Base-by-base conservation (phyloP, 139 green algal species). In the Zygnema cylindricum region DNA sequence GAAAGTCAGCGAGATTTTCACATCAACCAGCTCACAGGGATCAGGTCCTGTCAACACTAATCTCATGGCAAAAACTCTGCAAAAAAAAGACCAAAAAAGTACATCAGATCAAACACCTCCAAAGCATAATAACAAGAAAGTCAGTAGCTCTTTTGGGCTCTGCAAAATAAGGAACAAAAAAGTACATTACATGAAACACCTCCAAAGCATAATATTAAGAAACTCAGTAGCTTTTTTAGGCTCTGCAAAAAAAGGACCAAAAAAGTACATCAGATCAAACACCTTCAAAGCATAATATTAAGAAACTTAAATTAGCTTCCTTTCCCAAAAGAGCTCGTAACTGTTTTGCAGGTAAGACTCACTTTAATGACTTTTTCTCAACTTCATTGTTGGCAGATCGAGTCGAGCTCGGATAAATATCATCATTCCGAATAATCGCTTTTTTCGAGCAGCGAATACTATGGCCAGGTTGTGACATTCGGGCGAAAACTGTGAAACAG, bases 11-110 rank as follows among this genome's bases (percentile, higher is more conserved):
- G 25, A 76, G n/a, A 91, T 55, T 25, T 71, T 39, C 30, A 88
- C 86, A n/a, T 91, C 86, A 49, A 91, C 77, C 69, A 91, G 77
- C 79, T 88, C 86, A 25, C 33, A 69, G 0, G 86, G 86, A n/a
- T 49, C 30, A 35, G 86, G 86, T 16, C 86, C 86, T 77, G 54
- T 82, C 39, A 91, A 54, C 35, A 91, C 86, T 54, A 91, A 43
- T n/a, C 86, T 63, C 55, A 55, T 81, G 33, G 39, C 35, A 63
- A 91, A 91, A 11, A 87, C 77, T 42, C 71, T 91, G 86, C n/a
- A 23, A 23, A 40, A 43, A 0, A 38, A 57, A 43, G 32, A 38
- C 33, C n/a, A n/a, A n/a, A n/a, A n/a, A n/a, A n/a, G n/a, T n/a
- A n/a, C n/a, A n/a, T n/a, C n/a, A n/a, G n/a, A n/a, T n/a, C n/a